These are phyloP conservation scores for Sporothrix globosa DNA, from an alignment of 2,329 filamentous ascomycete genomes.

Conservation along the genomic window DNA sequence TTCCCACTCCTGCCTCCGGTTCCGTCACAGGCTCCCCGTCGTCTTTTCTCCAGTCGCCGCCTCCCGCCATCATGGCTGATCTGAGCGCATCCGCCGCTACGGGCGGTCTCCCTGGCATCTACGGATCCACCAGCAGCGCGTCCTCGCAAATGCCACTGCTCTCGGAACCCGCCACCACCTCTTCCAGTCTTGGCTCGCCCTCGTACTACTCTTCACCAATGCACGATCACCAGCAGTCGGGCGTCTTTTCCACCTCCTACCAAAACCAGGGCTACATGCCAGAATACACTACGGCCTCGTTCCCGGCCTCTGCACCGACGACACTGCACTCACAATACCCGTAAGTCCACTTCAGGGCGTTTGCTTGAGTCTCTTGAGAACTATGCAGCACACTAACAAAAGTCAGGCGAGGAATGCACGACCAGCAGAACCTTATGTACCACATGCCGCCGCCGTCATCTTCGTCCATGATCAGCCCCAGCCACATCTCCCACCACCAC, in stretches of 20 bases:
- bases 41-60: conserved; percentile 29
- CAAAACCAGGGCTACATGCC: conserved; percentile 42
- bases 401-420: conserved; percentile 25
- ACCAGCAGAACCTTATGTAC: conserved; percentile 42
- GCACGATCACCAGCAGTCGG: conserved; percentile 39
- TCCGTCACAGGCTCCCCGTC: conserved; percentile 27
- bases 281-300: conserved; percentile 39
- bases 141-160: conserved; percentile 56
- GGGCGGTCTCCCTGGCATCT: conserved; percentile 50
- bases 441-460: conserved; percentile 36
- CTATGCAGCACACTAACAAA: not conserved
- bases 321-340: conserved; percentile 42
- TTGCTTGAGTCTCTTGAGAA: too few species aligned
- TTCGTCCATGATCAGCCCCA: conserved; percentile 32
- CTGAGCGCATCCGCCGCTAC: conserved; percentile 46
- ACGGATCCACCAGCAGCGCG: conserved; percentile 49
- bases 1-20: not conserved
- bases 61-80: conserved; percentile 48
- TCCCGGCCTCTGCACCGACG: conserved; percentile 39
- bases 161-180: conserved; percentile 51
- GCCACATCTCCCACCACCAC: conserved; percentile 27
- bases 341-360: conserved; percentile 37
- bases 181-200: conserved; percentile 52
- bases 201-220: conserved; percentile 34
- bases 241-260: conserved; percentile 44